Base-by-base conservation (phyloP, 208 protist species). In the Leptomonas seymouri region DNA sequence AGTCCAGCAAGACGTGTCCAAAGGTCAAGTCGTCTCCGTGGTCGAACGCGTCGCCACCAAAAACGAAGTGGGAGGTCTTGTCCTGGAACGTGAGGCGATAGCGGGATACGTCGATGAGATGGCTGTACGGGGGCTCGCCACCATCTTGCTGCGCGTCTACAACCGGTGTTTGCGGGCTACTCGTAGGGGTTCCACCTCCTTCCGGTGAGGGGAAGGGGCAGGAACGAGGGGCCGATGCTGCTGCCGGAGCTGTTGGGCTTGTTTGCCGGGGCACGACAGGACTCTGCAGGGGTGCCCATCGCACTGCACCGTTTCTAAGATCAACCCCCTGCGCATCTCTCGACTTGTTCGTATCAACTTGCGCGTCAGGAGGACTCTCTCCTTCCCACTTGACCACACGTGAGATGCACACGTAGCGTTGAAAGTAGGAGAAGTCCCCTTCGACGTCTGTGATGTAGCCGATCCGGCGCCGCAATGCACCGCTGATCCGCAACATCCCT, bases 41-140 rank as follows among this genome's bases (percentile, higher is more conserved):
- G 78, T 97, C 94, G 81, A 96, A 95, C 21, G 77, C 84, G 63
- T 97, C 94, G 14, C 94, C 94, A 16, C 94, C 94, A 66, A 88
- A 97, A 28, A 98, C 92, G 53, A 98, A 95, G 54, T 94, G 76
- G 4, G 81, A 82, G 5, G 59, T 71, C 16, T 42, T 49, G 39
- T 93, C 87, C 5, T 41, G 70, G 56, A 92, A 90, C 34, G 49
- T 60, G 5, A 94, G 75, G 0, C 54, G 64, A 48, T 70, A 74
- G 28, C 63, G 56, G 3, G 53, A 8, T 16, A 74, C 46, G 44
- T 83, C 74, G 21, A 69, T 27, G 66, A 68, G 56, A 27, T 71
- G 57, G 44, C 23, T 39, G 30, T 76, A 57, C 54, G 54, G 18
- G 36, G 6, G 41, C 39, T 44, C 16, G n/a, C 21, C 3, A 53